Percentiles rank a stretch among this genome's conserved stretches.
Evolutionary conservation across 2,329 filamentous ascomycete genomes (phyloP).

Genomic region (Ophiostoma australiae): DNA sequence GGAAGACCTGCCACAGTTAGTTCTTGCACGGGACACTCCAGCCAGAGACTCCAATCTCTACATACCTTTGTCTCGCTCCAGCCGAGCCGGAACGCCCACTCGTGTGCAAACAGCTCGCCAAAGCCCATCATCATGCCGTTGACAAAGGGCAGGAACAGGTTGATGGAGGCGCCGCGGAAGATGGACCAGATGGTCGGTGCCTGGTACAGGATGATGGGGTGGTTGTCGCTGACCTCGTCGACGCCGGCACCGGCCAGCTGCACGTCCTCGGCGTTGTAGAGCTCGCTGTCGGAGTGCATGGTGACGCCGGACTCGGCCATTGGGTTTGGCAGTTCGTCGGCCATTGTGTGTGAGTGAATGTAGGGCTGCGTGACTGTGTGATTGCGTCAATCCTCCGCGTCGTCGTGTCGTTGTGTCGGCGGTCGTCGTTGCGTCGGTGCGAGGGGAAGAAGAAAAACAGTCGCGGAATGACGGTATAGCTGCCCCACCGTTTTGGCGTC

Average conservation of each 20-base stretch:
- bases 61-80: conserved; percentile 91
- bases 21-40: neutral
- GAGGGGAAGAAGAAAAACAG: conserved; percentile 16
- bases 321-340: conserved; percentile 48
- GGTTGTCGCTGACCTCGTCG: conserved; percentile 33
- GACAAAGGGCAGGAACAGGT: conserved; percentile 89
- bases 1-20: conserved; percentile 48
- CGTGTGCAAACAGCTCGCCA: conserved; percentile 93
- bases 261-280: conserved; percentile 63
- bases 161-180: conserved; percentile 85
- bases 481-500: conserved; percentile 9
- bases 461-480: conserved; percentile 13
- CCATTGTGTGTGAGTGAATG: conserved; percentile 40
- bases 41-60: neutral
- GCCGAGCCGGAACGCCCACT: conserved; percentile 85
- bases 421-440: conserved; percentile 1
- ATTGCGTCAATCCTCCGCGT: neutral
- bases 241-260: conserved; percentile 57
- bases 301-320: conserved; percentile 70
- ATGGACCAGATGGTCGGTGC: conserved; percentile 84
- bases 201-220: conserved; percentile 76
- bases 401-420: neutral
- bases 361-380: neutral
- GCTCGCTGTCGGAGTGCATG: conserved; percentile 77
- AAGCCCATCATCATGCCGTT: conserved; percentile 99